phyloP scores from a whole-genome alignment of 1,284 basidiomycete genomes.

The Trametes pubescens region DNA sequence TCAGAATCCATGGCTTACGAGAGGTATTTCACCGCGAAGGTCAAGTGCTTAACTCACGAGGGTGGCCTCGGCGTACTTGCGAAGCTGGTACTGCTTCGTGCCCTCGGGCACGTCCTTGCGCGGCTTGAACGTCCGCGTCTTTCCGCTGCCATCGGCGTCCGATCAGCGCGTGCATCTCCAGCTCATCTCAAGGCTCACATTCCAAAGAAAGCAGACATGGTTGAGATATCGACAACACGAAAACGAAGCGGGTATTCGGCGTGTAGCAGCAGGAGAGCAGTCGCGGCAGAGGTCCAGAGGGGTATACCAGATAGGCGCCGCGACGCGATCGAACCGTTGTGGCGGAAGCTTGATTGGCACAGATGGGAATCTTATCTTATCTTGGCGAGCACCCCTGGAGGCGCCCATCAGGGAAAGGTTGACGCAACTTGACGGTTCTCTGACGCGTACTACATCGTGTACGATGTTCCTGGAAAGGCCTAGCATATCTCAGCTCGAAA shows the following conservation, averaged over 20 bases:
- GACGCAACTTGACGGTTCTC: no score
- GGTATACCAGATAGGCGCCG: constrained; percentile 23
- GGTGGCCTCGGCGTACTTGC: constrained; percentile 97
- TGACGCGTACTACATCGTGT: no score
- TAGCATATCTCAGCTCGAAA: no score
- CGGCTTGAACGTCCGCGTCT: constrained; percentile 96
- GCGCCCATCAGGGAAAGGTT: no score
- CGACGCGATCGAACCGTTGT: constrained; percentile 14
- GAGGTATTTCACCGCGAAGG: background rate
- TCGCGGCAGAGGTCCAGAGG: constrained; percentile 23
- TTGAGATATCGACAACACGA: constrained; percentile 3
- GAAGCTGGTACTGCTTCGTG: constrained; percentile 95
- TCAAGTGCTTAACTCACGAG: constrained; percentile 61
- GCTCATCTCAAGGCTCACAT: constrained; percentile 58
- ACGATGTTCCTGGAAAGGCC: no score
- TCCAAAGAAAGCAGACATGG: constrained; percentile 86
- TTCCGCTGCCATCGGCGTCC: constrained; percentile 60
- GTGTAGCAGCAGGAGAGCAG: background rate
- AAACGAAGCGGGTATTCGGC: background rate
- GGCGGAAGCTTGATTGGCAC: background rate
- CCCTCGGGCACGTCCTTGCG: constrained; percentile 95
- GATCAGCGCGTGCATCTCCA: constrained; percentile 14
- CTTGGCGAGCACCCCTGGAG: no score
- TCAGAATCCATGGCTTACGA: constrained; percentile 11
- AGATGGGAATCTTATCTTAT: constrained; percentile 11